Evolutionary conservation across 306 rosid genomes (phyloP).

Genomic region (Psophocarpus tetragonolobus): DNA sequence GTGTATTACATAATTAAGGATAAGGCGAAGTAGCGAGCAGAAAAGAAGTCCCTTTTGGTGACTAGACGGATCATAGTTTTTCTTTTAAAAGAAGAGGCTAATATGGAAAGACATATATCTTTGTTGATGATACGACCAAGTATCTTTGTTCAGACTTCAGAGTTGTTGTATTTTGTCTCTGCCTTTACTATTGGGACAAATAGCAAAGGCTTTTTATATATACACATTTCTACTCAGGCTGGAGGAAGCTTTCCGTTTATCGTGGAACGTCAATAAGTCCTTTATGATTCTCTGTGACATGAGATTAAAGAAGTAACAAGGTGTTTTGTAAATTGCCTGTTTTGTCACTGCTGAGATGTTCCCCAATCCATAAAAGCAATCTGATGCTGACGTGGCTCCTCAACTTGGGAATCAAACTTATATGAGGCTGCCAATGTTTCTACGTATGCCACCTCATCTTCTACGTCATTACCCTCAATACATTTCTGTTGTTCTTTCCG

Average conservation of each 20-base stretch:
- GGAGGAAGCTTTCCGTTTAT: constrained; percentile 34
- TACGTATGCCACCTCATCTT: constrained; percentile 30
- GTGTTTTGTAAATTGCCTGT: constrained; percentile 13
- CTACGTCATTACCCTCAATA: not conserved
- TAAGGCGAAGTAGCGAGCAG: too few relatives aligned
- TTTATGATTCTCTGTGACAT: not conserved
- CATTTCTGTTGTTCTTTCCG: constrained; percentile 29
- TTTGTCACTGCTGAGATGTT: constrained; percentile 17
- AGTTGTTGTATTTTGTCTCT: constrained; percentile 19
- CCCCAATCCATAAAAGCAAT: constrained; percentile 18
- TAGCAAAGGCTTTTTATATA: constrained; percentile 38
- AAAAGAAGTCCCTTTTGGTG: not conserved
- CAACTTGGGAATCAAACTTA: constrained; percentile 35
- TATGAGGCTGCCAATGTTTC: constrained; percentile 33
- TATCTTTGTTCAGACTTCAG: constrained; percentile 11
- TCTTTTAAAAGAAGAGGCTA: constrained; percentile 43
- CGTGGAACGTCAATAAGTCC: constrained; percentile 33
- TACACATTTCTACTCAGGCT: not conserved
- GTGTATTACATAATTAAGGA: too few relatives aligned
- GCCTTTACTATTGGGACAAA: constrained; percentile 41
- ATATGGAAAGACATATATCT: constrained; percentile 34
- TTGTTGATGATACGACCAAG: not conserved
- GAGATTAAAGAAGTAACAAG: constrained; percentile 30
- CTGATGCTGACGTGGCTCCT: constrained; percentile 22
- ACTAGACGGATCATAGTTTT: constrained; percentile 1